These are phyloP conservation scores for Fusarium poae DNA, from an alignment of 2,329 filamentous ascomycete species.

Conservation along the genomic window DNA sequence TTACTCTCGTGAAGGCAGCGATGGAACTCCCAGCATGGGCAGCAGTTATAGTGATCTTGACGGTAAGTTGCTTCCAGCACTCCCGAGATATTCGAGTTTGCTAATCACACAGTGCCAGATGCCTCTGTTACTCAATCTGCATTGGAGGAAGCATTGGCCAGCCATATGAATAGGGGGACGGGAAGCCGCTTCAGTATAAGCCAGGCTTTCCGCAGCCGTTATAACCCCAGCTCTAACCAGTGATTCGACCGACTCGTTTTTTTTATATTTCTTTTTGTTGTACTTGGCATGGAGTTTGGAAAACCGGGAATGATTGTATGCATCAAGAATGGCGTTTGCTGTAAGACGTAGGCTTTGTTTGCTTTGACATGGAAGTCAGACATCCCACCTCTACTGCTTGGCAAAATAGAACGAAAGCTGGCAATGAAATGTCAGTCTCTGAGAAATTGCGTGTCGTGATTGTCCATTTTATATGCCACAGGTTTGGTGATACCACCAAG, in stretches of 20 bases:
- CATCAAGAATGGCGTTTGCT: slow-evolving; percentile 46
- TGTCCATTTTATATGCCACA: neutral
- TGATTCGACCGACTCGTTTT: slow-evolving; percentile 26
- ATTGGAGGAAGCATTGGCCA: slow-evolving; percentile 81
- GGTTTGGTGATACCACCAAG: neutral
- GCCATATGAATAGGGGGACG: slow-evolving; percentile 56
- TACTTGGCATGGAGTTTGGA: slow-evolving; percentile 44
- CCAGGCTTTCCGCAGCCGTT: slow-evolving; percentile 74
- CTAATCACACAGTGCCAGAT: slow-evolving; percentile 61
- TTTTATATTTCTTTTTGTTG: slow-evolving; percentile 13
- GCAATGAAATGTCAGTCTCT: neutral
- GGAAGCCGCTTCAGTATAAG: slow-evolving; percentile 74
- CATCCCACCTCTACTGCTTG: slow-evolving; percentile 41
- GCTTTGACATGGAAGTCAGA: slow-evolving; percentile 26
- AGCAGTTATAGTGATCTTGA: slow-evolving; percentile 90
- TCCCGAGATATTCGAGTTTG: slow-evolving; percentile 5
- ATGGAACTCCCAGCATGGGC: slow-evolving; percentile 83
- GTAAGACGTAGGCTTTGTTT: slow-evolving; percentile 14
- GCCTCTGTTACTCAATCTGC: slow-evolving; percentile 85
- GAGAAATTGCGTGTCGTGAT: neutral
- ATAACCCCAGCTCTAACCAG: slow-evolving; percentile 58
- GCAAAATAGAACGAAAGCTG: slow-evolving; percentile 15
- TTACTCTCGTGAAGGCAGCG: slow-evolving; percentile 72
- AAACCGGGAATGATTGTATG: slow-evolving; percentile 25
- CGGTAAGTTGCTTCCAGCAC: slow-evolving; percentile 59